Evolutionary conservation across 2,329 filamentous ascomycete species (phyloP).

Genomic region (Hypoxylon sp.): DNA sequence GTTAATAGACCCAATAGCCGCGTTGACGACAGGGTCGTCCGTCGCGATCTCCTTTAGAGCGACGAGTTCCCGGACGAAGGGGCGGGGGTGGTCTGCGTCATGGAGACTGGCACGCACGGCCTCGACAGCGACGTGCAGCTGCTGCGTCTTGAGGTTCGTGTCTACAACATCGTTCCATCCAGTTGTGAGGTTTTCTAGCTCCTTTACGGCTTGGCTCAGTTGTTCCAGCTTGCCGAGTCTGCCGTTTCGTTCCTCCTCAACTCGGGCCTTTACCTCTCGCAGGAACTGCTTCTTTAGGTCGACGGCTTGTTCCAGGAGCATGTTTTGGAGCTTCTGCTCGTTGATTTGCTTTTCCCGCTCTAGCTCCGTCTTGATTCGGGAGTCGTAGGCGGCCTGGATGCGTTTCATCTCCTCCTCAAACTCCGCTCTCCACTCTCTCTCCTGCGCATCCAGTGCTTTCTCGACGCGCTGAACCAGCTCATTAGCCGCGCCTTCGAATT

Average conservation of each 20-base stretch:
- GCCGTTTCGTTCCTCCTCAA: conserved; percentile 89
- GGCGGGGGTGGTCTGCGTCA: conserved; percentile 79
- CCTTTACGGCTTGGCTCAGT: conserved; percentile 81
- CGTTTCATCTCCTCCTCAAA: conserved; percentile 89
- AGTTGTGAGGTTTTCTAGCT: conserved; percentile 88
- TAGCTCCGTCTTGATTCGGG: conserved; percentile 83
- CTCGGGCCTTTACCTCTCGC: conserved; percentile 81
- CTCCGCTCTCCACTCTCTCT: conserved; percentile 86
- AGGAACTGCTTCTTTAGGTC: conserved; percentile 89
- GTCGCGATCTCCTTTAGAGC: conserved; percentile 93
- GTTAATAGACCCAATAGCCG: conserved; percentile 97
- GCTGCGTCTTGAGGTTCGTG: conserved; percentile 91
- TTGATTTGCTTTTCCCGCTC: conserved; percentile 84
- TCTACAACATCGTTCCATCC: conserved; percentile 95
- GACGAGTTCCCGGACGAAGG: conserved; percentile 93
- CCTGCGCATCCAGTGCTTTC: conserved; percentile 83
- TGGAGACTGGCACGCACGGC: conserved; percentile 89
- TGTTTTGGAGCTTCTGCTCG: conserved; percentile 86
- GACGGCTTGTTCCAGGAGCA: conserved; percentile 91
- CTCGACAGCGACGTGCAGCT: conserved; percentile 95
- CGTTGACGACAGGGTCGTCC: conserved; percentile 88
- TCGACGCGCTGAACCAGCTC: conserved; percentile 93
- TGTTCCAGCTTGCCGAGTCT: conserved; percentile 89
- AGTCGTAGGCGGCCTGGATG: conserved; percentile 82
- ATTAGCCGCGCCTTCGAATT: conserved; percentile 89